phyloP scores from a whole-genome alignment of 805 yeast genomes.

The Wickerhamiella slavikovae region DNA sequence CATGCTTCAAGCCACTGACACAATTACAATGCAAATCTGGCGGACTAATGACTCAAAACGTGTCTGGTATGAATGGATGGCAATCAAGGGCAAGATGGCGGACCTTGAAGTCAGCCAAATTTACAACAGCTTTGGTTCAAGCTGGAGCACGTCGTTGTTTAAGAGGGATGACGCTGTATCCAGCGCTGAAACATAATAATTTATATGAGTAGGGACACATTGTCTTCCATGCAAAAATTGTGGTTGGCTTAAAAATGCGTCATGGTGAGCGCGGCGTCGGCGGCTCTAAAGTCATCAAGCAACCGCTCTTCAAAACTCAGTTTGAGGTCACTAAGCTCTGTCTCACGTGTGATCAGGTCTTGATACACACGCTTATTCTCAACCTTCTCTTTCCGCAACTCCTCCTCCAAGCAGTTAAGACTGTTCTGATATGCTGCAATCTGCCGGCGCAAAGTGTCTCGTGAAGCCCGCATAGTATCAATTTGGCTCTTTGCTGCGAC shows the following conservation, averaged over 20 bases:
- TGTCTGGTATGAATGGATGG: slow-evolving; percentile 50
- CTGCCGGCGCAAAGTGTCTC: slow-evolving; percentile 15
- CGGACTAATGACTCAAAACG: slow-evolving; percentile 23
- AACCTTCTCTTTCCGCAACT: slow-evolving; percentile 9
- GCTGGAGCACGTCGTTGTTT: no score
- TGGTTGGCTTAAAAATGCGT: no score
- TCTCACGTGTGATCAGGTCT: slow-evolving; percentile 10
- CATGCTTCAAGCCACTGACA: slow-evolving; percentile 31
- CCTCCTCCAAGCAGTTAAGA: slow-evolving; percentile 12
- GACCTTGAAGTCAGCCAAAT: no score
- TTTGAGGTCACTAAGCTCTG: slow-evolving; percentile 16
- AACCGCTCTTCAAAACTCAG: slow-evolving; percentile 18
- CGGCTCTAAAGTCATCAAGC: no score
- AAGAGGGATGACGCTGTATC: no score
- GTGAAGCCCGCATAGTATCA: slow-evolving; percentile 10
- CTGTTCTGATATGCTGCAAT: slow-evolving; percentile 13
- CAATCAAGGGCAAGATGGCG: no score
- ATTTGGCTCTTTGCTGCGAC: slow-evolving; percentile 10
- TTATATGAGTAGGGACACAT: no score
- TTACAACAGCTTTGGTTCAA: no score
- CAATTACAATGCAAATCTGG: slow-evolving; percentile 30
- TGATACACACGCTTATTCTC: slow-evolving; percentile 11
- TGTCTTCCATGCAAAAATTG: no score
- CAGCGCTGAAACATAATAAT: no score
- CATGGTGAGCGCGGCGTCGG: no score